Percentiles rank a stretch among this genome's conserved stretches.
Conservation (phyloP, 768 basidiomycete genomes). For the Hemileccinum impolitum region DNA sequence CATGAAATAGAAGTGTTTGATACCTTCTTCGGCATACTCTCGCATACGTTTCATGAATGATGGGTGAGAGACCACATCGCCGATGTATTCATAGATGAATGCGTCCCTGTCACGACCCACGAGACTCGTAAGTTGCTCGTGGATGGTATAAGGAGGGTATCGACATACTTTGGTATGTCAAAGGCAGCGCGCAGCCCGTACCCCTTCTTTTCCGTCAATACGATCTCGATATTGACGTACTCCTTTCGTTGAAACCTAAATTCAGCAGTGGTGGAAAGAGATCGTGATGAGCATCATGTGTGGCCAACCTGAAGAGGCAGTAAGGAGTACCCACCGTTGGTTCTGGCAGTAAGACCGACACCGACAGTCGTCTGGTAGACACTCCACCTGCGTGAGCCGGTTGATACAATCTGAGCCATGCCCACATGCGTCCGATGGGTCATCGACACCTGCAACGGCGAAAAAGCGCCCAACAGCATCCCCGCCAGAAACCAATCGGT, state of each 20-base stretch:
- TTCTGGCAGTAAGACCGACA: conserved; percentile 83
- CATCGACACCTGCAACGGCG: conserved; percentile 50
- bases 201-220: conserved; percentile 93
- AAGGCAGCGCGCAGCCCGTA: conserved; percentile 81
- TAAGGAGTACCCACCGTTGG: conserved; percentile 84
- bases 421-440: conserved; percentile 72
- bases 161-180: conserved; percentile 60
- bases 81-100: conserved; percentile 97
- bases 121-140: conserved; percentile 4
- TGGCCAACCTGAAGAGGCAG: not conserved
- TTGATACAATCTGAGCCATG: conserved; percentile 94
- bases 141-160: not conserved
- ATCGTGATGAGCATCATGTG: not conserved
- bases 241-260: conserved; percentile 81
- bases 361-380: conserved; percentile 85
- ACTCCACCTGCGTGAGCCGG: conserved; percentile 94
- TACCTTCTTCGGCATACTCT: conserved; percentile 88
- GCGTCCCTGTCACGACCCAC: conserved; percentile 55
- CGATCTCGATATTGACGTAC: conserved; percentile 86
- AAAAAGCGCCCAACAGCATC: conserved; percentile 20
- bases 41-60: conserved; percentile 94
- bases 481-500: conserved; percentile 17
- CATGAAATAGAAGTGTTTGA: conserved; percentile 99
- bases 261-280: not conserved
- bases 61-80: conserved; percentile 86